Percentiles rank a stretch among this genome's conserved stretches.
These are phyloP conservation scores for Fusarium pseudocircinatum DNA, from an alignment of 2,329 filamentous ascomycete species.

Conservation along the genomic window DNA sequence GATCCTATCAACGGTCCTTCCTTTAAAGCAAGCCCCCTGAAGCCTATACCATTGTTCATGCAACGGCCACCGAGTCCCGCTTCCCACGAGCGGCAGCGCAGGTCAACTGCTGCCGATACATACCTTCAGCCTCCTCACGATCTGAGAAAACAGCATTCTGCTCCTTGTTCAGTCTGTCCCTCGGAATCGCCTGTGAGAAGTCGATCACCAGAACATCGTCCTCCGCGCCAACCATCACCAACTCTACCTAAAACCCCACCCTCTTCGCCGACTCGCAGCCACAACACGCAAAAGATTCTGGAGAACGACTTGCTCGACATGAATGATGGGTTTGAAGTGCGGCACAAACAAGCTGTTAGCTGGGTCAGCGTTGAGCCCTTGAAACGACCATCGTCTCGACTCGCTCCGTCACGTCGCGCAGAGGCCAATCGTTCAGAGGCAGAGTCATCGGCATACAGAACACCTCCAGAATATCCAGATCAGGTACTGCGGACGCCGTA, in stretches of 20 bases:
- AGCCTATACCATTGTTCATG: slow-evolving; percentile 63
- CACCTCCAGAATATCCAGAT: slow-evolving; percentile 44
- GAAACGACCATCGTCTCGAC: slow-evolving; percentile 51
- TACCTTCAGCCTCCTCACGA: slow-evolving; percentile 20
- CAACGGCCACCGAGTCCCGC: slow-evolving; percentile 41
- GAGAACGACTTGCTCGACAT: slow-evolving; percentile 1
- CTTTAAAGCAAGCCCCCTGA: slow-evolving; percentile 60
- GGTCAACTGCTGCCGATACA: slow-evolving; percentile 11
- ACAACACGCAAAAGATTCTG: background rate
- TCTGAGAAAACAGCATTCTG: slow-evolving; percentile 11
- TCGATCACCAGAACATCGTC: background rate
- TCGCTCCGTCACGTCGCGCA: slow-evolving; percentile 34
- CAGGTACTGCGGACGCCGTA: slow-evolving; percentile 22
- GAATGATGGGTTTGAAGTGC: slow-evolving; percentile 8
- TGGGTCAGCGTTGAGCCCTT: slow-evolving; percentile 52
- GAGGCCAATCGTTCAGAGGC: slow-evolving; percentile 33
- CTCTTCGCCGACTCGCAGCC: background rate
- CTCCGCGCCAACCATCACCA: background rate
- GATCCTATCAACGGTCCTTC: slow-evolving; percentile 59
- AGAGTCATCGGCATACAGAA: slow-evolving; percentile 43
- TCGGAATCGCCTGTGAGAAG: background rate
- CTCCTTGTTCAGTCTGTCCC: slow-evolving; percentile 2
- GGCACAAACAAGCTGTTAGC: slow-evolving; percentile 27
- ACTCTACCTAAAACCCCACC: background rate
- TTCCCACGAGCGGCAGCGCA: slow-evolving; percentile 5